phyloP scores from a whole-genome alignment of 306 rosid species.

The Malus asiatica region DNA sequence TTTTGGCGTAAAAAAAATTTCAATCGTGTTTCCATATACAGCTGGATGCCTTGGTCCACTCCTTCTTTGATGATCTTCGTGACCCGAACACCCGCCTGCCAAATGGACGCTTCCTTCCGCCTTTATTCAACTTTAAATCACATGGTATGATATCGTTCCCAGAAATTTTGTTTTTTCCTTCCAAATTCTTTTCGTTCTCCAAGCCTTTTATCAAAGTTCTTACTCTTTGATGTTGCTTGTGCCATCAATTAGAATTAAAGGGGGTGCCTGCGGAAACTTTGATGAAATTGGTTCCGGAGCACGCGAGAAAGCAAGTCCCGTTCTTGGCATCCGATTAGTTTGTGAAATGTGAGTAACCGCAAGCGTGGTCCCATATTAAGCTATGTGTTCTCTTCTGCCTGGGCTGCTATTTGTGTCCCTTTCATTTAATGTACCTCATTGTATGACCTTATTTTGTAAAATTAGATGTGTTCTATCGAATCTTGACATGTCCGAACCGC shows the following conservation, averaged over 20 bases:
- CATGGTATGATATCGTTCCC: constrained; percentile 51
- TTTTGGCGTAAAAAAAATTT: neutral
- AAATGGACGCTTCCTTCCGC: constrained; percentile 93
- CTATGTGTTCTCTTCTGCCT: constrained; percentile 7
- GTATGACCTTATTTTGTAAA: constrained; percentile 45
- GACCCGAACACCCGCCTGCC: constrained; percentile 79
- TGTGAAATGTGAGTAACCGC: constrained; percentile 33
- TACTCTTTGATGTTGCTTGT: constrained; percentile 5
- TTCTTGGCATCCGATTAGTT: constrained; percentile 61
- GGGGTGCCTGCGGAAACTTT: constrained; percentile 64
- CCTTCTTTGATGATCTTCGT: constrained; percentile 93
- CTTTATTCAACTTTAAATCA: constrained; percentile 81
- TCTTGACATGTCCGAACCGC: constrained; percentile 33
- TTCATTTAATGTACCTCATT: constrained; percentile 7
- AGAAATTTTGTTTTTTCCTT: neutral
- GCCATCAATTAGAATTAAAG: constrained; percentile 60
- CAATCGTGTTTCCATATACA: constrained; percentile 16
- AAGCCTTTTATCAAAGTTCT: neutral
- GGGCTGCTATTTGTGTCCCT: constrained; percentile 25
- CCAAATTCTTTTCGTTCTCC: neutral
- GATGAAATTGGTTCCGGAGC: constrained; percentile 90
- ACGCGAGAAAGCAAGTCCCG: constrained; percentile 83
- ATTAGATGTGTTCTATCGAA: constrained; percentile 46
- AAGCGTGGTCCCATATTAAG: constrained; percentile 32
- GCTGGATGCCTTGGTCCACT: constrained; percentile 90